A percentile compares a stretch with the other conserved stretches of the same genome.
phyloP scores from a whole-genome alignment of 129 eudicot species.

The carrot (Daucus carota) region DNA sequence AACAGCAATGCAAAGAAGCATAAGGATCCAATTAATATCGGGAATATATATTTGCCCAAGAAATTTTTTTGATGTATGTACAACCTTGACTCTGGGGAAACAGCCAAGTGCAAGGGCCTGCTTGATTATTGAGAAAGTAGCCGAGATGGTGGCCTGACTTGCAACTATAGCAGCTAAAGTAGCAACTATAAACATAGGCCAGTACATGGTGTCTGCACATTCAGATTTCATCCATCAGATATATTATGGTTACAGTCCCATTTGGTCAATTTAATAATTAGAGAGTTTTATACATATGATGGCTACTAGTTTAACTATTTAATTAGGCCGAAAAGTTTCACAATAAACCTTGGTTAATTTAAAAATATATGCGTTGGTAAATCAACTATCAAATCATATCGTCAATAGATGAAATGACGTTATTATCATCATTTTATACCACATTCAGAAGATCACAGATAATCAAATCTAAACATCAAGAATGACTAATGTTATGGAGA shows the following conservation, averaged over 20 bases:
- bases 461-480: background rate
- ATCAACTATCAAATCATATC: no score
- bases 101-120: constrained; percentile 52
- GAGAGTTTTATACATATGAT: background rate
- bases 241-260: background rate
- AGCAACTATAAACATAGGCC: constrained; percentile 47
- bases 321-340: background rate
- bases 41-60: constrained; percentile 54
- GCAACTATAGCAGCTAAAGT: constrained; percentile 51
- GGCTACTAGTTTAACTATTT: background rate
- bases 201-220: constrained; percentile 41
- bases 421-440: background rate
- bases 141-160: constrained; percentile 55
- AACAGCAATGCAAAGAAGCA: constrained; percentile 51
- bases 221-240: background rate
- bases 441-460: background rate
- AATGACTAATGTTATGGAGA: background rate
- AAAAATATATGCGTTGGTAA: background rate
- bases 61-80: constrained; percentile 52
- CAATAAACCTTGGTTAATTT: background rate
- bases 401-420: background rate
- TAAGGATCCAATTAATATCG: constrained; percentile 54
- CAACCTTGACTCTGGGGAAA: constrained; percentile 56
- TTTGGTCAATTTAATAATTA: background rate
- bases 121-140: constrained; percentile 48